Evolutionary conservation across 129 eudicot genomes (phyloP).

Genomic region (Gnaphalium uliginosum): DNA sequence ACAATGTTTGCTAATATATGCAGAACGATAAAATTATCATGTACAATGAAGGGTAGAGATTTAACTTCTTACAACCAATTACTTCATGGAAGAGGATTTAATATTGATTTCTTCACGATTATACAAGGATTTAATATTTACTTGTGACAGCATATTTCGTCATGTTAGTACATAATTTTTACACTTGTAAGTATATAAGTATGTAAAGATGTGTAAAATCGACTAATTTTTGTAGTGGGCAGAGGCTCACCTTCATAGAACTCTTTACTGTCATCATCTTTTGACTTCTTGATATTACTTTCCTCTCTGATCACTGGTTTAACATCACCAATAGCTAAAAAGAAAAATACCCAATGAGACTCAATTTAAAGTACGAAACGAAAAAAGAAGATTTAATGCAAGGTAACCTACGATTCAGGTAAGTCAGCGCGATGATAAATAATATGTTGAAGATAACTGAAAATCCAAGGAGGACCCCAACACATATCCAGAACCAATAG

Average conservation of each 20-base stretch:
- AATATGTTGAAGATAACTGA: constrained; percentile 45
- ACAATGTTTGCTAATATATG: background rate
- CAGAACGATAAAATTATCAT: no score
- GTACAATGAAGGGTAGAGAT: no score
- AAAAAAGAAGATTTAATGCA: background rate
- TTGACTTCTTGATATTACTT: constrained; percentile 15
- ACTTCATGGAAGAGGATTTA: background rate
- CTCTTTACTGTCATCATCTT: background rate
- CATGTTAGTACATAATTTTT: background rate
- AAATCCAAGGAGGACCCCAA: constrained; percentile 56
- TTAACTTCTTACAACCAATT: background rate
- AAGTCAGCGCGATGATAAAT: constrained; percentile 53
- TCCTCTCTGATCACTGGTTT: constrained; percentile 30
- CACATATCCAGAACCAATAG: constrained; percentile 51
- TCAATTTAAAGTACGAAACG: background rate
- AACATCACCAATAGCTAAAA: constrained; percentile 32
- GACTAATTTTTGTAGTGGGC: background rate
- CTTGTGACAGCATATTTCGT: no score
- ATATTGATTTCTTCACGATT: no score
- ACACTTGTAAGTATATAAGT: background rate
- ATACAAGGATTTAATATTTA: no score
- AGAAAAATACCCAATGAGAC: constrained; percentile 6
- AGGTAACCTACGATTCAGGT: constrained; percentile 42
- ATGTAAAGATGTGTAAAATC: background rate
- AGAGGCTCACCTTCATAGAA: constrained; percentile 22